phyloP scores from a whole-genome alignment of 2,329 filamentous ascomycete genomes.

The Cladosporium sphaerospermum region DNA sequence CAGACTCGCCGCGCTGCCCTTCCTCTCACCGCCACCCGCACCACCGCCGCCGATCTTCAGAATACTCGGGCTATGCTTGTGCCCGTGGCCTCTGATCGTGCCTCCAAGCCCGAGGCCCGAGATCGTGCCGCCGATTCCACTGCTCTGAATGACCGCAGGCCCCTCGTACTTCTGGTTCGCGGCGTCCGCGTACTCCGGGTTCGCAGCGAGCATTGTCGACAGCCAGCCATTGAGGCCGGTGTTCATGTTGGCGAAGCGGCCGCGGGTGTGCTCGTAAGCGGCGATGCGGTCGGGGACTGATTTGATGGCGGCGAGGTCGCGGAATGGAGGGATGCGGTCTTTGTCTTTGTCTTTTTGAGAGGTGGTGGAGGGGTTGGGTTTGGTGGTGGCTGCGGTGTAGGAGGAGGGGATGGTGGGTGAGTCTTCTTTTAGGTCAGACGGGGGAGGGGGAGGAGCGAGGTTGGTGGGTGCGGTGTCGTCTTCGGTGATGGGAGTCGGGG shows the following conservation, averaged over 20 bases:
- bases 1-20: not conserved
- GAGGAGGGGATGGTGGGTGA: not conserved
- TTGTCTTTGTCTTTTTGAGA: slow-evolving; percentile 23
- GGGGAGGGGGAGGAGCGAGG: not conserved
- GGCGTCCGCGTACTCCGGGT: slow-evolving; percentile 49
- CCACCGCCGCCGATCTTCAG: slow-evolving; percentile 6
- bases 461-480: not conserved
- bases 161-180: slow-evolving; percentile 32
- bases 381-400: not conserved
- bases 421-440: not conserved
- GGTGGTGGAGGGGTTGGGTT: not conserved
- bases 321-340: slow-evolving; percentile 51
- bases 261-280: slow-evolving; percentile 66
- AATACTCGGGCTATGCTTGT: slow-evolving; percentile 19
- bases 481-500: slow-evolving; percentile 22
- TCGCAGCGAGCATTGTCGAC: slow-evolving; percentile 40
- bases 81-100: slow-evolving; percentile 18
- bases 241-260: slow-evolving; percentile 64
- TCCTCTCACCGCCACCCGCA: slow-evolving; percentile 6
- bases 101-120: not conserved
- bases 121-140: not conserved
- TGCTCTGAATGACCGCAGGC: not conserved
- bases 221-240: slow-evolving; percentile 66
- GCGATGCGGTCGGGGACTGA: slow-evolving; percentile 62
- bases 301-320: slow-evolving; percentile 68